These are phyloP conservation scores for Fomes fomentarius DNA, from an alignment of 1,284 basidiomycete genomes.

Conservation along the genomic window DNA sequence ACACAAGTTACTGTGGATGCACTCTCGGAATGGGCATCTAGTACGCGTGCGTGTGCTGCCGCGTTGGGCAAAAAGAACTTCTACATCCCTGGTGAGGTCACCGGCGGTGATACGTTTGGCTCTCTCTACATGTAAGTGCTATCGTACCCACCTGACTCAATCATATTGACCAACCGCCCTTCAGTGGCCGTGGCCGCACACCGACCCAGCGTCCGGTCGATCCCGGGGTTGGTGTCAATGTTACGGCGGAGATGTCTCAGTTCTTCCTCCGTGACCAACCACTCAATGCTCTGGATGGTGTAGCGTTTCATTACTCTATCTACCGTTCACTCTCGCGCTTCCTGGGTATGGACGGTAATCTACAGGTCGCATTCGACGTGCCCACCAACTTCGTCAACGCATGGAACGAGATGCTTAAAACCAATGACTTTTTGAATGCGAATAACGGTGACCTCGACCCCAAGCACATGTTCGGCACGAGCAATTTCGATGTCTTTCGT, in stretches of 20 bases:
- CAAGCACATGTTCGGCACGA: conserved; percentile 85
- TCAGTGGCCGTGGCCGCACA: conserved; percentile 84
- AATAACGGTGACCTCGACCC: conserved; percentile 73
- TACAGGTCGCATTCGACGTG: conserved; percentile 86
- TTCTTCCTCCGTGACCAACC: conserved; percentile 79
- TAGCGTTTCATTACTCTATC: conserved; percentile 91
- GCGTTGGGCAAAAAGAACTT: conserved; percentile 82
- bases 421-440: conserved; percentile 85
- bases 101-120: conserved; percentile 91
- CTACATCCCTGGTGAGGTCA: conserved; percentile 89
- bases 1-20: conserved; percentile 88
- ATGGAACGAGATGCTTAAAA: conserved; percentile 89
- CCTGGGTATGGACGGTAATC: conserved; percentile 91
- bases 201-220: conserved; percentile 66
- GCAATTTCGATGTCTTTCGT: conserved; percentile 92
- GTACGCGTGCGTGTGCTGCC: conserved; percentile 74
- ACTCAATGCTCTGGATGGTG: conserved; percentile 69
- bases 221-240: conserved; percentile 68
- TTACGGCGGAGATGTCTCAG: conserved; percentile 60
- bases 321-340: conserved; percentile 85
- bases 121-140: conserved; percentile 76
- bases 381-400: conserved; percentile 80
- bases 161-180: not conserved
- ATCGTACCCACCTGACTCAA: not conserved
- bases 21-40: conserved; percentile 73